Conservation (phyloP, 148 eudicot genomes). For the Tetragonia tetragonoides region DNA sequence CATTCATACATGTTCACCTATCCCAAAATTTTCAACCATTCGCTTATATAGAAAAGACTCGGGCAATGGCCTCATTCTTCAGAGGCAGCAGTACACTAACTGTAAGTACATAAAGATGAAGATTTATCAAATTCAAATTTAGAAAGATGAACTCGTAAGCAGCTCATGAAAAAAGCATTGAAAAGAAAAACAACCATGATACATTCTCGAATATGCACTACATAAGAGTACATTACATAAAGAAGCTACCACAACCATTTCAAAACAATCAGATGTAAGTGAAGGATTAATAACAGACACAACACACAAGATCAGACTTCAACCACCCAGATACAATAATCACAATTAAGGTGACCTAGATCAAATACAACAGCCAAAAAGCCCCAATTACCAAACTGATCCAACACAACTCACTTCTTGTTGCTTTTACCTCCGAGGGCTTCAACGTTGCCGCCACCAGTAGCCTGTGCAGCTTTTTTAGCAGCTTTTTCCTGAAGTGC, state of each 20-base stretch:
- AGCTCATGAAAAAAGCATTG: background rate
- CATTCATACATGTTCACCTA: too few species aligned
- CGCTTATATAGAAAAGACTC: too few species aligned
- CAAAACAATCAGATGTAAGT: background rate
- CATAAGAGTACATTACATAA: background rate
- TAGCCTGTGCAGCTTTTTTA: conserved; percentile 27
- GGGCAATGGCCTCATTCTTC: too few species aligned
- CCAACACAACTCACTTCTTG: conserved; percentile 25
- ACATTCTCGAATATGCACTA: background rate
- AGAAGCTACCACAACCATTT: conserved; percentile 7
- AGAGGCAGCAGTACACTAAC: too few species aligned
- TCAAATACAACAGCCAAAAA: background rate
- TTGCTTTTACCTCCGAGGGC: conserved; percentile 8
- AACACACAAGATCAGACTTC: background rate
- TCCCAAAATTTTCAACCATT: too few species aligned
- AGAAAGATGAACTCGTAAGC: background rate
- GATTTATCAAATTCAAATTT: too few species aligned
- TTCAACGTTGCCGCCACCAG: conserved; percentile 5
- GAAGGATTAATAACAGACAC: background rate
- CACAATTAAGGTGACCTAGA: conserved; percentile 9
- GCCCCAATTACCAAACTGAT: background rate
- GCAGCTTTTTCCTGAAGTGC: conserved; percentile 33
- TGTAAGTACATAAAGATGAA: too few species aligned
- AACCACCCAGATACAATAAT: conserved; percentile 15
- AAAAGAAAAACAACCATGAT: background rate